Evolutionary conservation across 2,329 filamentous ascomycete genomes (phyloP), one percentile per base, ranked within the genome.

Genomic region (Zymoseptoria pseudotritici): DNA sequence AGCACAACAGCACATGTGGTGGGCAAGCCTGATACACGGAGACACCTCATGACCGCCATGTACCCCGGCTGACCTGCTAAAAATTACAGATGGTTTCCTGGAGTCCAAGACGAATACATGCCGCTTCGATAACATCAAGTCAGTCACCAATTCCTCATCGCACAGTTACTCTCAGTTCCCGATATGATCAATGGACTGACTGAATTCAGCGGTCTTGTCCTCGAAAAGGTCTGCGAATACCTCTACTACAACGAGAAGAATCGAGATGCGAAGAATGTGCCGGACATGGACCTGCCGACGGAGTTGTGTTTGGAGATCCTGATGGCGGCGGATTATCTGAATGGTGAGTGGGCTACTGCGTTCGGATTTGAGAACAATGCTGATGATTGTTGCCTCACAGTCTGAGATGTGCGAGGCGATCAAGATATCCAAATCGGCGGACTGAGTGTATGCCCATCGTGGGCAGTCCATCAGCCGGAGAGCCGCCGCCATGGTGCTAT

Each of bases 211-310:
- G 87, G 85, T 64, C 78, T 87, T 57, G 83, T 91, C 5, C 83
- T 93, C 2, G 89, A 92, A 73, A 91, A 90, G 72, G 86, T 92
- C 31, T 88, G 86, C 73, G 88, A 92, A 75, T 93, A 92, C 75
- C 86, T 91, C 63, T 89, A 91, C 72, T 92, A 91, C 78, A 89
- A 88, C 78, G 86, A 91, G 75, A 87, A 86, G 69, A 82, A 90
- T 74, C 82, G 82, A 56, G 82, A 90, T 65, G 79, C 79, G 65
- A 85, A 87, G 66, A 86, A 91, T 67, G 88, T 91, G 20, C 85
- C 87, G 4, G 89, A 93, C 69, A 88, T 91, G 85, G 88, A 91
- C 17, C 87, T 92, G 60, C 88, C 88, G 11, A 84, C 88, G 29
- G 88, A 92, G 76, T 78, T 92, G 55, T 91, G 88, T 67, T 79